Conservation (phyloP, 2,329 filamentous ascomycete genomes). For the Neospermospora avenae region DNA sequence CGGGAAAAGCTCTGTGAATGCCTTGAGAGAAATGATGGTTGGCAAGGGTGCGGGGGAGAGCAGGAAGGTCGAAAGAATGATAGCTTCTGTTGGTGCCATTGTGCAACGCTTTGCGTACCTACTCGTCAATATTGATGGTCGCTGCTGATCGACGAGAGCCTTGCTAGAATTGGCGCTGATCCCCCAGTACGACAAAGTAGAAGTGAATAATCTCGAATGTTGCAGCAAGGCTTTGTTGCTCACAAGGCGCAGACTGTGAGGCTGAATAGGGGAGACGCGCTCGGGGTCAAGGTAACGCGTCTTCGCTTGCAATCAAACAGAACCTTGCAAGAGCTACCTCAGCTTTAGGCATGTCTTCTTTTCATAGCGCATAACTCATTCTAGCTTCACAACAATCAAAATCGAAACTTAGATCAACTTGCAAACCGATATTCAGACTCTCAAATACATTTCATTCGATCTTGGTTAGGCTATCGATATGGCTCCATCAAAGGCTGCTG, state of each 20-base stretch:
- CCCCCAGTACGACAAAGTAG: neutral
- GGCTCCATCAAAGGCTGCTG: slow-evolving; percentile 34
- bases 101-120: neutral
- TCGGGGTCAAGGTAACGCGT: neutral
- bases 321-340: neutral
- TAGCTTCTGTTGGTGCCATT: slow-evolving; percentile 56
- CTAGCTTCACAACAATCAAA: neutral
- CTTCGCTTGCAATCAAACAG: slow-evolving; percentile 1
- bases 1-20: slow-evolving; percentile 77
- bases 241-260: neutral
- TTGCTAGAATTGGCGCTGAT: neutral
- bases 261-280: slow-evolving; percentile 7
- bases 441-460: neutral
- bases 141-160: neutral
- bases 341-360: neutral
- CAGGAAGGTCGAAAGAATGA: slow-evolving; percentile 75
- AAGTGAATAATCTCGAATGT: neutral
- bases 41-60: slow-evolving; percentile 72
- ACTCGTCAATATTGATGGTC: neutral
- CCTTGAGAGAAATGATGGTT: slow-evolving; percentile 66
- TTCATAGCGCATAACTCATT: neutral
- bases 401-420: neutral
- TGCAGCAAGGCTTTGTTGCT: neutral
- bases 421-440: neutral
- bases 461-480: slow-evolving; percentile 24